Percentiles rank a stretch among this genome's conserved stretches.
Conservation (phyloP, 495 filamentous ascomycete species). For the Xylaria telfairii region DNA sequence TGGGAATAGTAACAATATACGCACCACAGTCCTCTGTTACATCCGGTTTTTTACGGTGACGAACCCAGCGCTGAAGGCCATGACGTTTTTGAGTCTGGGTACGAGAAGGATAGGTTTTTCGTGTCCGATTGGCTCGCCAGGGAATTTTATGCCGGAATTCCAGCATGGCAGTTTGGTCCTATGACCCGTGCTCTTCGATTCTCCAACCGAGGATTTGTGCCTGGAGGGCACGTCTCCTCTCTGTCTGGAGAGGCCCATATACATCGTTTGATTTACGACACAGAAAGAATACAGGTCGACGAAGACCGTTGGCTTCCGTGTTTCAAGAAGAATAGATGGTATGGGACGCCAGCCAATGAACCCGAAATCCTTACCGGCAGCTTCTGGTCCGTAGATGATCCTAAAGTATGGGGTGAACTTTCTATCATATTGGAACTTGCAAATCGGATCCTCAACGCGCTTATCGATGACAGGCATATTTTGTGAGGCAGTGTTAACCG, state of each 20-base stretch:
- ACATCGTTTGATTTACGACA: neutral
- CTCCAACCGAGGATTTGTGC: neutral
- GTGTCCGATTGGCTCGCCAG: neutral
- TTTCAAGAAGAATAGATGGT: constrained; percentile 22
- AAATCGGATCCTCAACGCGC: constrained; percentile 7
- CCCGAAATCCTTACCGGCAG: neutral
- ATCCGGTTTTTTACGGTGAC: neutral
- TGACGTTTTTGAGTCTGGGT: neutral
- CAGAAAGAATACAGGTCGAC: constrained; percentile 2
- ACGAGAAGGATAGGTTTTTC: constrained; percentile 12
- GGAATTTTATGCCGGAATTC: neutral
- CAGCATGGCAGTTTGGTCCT: constrained; percentile 10
- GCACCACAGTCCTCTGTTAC: neutral
- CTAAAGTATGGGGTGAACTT: constrained; percentile 6
- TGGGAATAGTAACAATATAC: neutral
- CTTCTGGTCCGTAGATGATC: constrained; percentile 10
- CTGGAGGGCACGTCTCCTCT: constrained; percentile 1
- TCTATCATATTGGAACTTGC: constrained; percentile 12
- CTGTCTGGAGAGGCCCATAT: neutral
- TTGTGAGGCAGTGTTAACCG: neutral
- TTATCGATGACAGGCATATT: constrained; percentile 10
- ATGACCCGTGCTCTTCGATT: neutral
- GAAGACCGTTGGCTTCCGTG: constrained; percentile 17
- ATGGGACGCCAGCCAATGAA: neutral
- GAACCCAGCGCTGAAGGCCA: neutral